Evolutionary conservation across 345 rosid genomes (phyloP).

Genomic region (Corymbia maculata): DNA sequence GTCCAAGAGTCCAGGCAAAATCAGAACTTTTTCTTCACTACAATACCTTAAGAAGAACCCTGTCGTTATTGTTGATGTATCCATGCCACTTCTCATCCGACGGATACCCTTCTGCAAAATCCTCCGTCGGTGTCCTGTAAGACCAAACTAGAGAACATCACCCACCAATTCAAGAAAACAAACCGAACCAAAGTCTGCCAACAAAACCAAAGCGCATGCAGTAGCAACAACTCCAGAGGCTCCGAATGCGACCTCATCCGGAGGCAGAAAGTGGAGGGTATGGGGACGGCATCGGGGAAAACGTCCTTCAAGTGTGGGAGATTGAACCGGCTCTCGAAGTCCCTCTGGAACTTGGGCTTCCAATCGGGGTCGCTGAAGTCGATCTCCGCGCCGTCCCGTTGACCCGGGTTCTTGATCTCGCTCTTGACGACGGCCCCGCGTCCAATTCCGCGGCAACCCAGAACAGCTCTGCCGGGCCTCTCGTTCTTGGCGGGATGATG

Average conservation of each 20-base stretch:
- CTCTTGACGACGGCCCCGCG: neutral
- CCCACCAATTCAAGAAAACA: neutral
- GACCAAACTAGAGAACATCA: neutral
- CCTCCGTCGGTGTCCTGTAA: conserved; percentile 59
- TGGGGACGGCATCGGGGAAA: conserved; percentile 50
- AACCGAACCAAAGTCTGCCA: too few relatives aligned
- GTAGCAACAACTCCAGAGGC: neutral
- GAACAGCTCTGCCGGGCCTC: neutral
- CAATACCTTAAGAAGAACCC: conserved; percentile 87
- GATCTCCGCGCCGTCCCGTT: conserved; percentile 2
- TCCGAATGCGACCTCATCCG: conserved; percentile 50
- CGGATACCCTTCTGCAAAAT: conserved; percentile 71
- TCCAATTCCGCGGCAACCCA: neutral
- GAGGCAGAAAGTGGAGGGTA: conserved; percentile 86
- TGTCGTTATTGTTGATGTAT: conserved; percentile 78
- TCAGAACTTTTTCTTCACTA: neutral
- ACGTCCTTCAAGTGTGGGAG: conserved; percentile 76
- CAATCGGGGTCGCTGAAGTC: conserved; percentile 78
- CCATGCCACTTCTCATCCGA: conserved; percentile 98
- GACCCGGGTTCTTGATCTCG: neutral
- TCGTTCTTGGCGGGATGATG: neutral
- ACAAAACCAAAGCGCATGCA: neutral
- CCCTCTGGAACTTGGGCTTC: conserved; percentile 58
- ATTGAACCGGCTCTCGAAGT: conserved; percentile 63
- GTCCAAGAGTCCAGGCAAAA: neutral